Percentiles rank a stretch among this genome's conserved stretches.
Conservation (phyloP, 1,139 yeast species). For the Torulaspora pretoriensis region DNA sequence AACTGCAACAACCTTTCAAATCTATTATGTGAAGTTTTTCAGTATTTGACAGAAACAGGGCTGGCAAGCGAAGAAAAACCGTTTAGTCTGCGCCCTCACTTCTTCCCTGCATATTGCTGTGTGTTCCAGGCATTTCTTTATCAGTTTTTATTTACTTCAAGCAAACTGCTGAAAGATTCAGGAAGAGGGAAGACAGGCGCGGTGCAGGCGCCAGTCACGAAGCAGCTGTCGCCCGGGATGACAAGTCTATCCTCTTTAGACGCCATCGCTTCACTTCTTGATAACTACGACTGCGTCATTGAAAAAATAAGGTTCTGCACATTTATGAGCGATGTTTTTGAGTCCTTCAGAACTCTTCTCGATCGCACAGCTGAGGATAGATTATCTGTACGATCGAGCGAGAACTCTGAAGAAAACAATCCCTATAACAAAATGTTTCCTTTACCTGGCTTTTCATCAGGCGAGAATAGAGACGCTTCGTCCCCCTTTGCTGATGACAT, state of each 20-base stretch:
- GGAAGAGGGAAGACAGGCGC: neutral
- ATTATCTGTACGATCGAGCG: neutral
- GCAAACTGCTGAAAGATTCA: neutral
- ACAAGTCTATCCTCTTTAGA: slow-evolving; percentile 1
- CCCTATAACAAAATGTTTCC: too few relatives aligned
- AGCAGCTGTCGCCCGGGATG: neutral
- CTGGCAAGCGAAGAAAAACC: slow-evolving; percentile 5
- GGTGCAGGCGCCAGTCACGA: neutral
- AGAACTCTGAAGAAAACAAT: too few relatives aligned
- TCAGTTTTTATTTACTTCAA: slow-evolving; percentile 10
- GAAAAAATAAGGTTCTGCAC: slow-evolving; percentile 6
- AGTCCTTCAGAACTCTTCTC: slow-evolving; percentile 8
- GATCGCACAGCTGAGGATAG: neutral
- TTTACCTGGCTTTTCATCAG: too few relatives aligned
- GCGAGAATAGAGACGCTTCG: too few relatives aligned
- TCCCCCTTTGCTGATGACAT: too few relatives aligned
- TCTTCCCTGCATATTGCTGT: slow-evolving; percentile 13
- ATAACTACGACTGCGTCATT: slow-evolving; percentile 6
- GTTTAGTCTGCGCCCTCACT: slow-evolving; percentile 9
- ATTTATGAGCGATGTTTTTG: slow-evolving; percentile 12
- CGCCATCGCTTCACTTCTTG: slow-evolving; percentile 3
- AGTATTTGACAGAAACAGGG: slow-evolving; percentile 4
- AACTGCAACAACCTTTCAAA: slow-evolving; percentile 9
- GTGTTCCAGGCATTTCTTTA: slow-evolving; percentile 13
- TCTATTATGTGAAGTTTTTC: slow-evolving; percentile 7